phyloP scores from a whole-genome alignment of 2,329 filamentous ascomycete species.

The Fusarium udum region DNA sequence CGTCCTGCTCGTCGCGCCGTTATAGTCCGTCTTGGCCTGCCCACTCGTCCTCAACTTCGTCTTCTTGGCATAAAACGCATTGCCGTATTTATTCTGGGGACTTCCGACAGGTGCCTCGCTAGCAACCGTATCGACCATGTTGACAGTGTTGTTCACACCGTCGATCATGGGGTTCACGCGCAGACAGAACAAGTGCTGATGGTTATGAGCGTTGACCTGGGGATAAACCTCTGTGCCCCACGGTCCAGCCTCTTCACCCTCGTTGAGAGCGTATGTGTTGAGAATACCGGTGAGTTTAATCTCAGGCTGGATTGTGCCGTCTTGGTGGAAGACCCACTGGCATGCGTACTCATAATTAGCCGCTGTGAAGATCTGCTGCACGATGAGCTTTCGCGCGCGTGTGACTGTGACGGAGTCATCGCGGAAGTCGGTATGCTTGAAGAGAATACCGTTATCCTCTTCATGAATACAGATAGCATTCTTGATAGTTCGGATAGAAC shows the following conservation, averaged over 20 bases:
- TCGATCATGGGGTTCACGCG: slow-evolving; percentile 89
- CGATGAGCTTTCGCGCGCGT: slow-evolving; percentile 82
- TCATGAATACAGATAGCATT: slow-evolving; percentile 97
- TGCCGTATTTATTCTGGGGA: slow-evolving; percentile 85
- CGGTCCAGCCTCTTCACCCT: slow-evolving; percentile 81
- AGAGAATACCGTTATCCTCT: slow-evolving; percentile 89
- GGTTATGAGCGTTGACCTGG: slow-evolving; percentile 91
- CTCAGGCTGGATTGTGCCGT: slow-evolving; percentile 90
- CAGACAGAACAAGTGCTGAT: slow-evolving; percentile 94
- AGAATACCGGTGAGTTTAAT: slow-evolving; percentile 92
- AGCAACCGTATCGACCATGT: slow-evolving; percentile 79
- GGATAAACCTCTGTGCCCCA: slow-evolving; percentile 91
- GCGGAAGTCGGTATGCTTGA: slow-evolving; percentile 94
- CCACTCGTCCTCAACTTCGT: slow-evolving; percentile 78
- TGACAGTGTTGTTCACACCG: slow-evolving; percentile 84
- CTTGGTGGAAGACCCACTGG: slow-evolving; percentile 84
- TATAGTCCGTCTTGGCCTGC: slow-evolving; percentile 79
- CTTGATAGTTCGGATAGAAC: slow-evolving; percentile 82
- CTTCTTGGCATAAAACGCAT: slow-evolving; percentile 87
- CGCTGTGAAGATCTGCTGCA: slow-evolving; percentile 93
- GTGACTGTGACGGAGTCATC: slow-evolving; percentile 90
- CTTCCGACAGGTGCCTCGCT: slow-evolving; percentile 81
- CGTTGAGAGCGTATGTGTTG: slow-evolving; percentile 86
- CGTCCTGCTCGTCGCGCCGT: slow-evolving; percentile 79
- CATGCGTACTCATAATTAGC: slow-evolving; percentile 91